Percentiles rank a stretch among this genome's conserved stretches.
phyloP scores from a whole-genome alignment of 768 basidiomycete genomes.

The Xanthoconium purpureum region DNA sequence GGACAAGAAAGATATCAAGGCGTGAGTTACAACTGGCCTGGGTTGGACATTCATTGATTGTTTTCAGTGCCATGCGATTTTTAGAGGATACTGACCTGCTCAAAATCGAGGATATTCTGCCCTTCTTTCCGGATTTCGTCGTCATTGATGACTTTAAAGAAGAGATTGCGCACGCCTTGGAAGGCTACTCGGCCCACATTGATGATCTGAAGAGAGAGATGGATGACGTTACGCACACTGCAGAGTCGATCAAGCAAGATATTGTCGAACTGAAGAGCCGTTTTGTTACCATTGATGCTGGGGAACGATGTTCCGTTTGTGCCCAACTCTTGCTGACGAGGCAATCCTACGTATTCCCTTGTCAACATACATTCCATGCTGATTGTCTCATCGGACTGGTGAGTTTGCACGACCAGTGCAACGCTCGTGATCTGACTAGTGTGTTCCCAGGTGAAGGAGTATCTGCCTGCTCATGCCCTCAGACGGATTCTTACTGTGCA shows the following conservation, averaged over 20 bases:
- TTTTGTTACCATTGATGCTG: constrained; percentile 87
- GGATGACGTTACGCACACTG: constrained; percentile 90
- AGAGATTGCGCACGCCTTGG: constrained; percentile 93
- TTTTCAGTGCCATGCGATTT: constrained; percentile 87
- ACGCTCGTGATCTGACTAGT: not conserved
- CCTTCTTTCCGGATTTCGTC: constrained; percentile 99
- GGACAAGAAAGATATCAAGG: constrained; percentile 96
- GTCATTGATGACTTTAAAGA: constrained; percentile 99
- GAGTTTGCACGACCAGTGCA: constrained; percentile 31
- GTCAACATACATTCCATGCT: constrained; percentile 96
- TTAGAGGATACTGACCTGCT: constrained; percentile 90
- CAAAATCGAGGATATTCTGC: constrained; percentile 97
- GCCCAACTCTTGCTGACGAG: constrained; percentile 71
- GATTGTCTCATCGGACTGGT: constrained; percentile 96
- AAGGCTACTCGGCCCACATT: constrained; percentile 91
- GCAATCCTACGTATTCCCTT: constrained; percentile 98
- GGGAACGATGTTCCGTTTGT: constrained; percentile 85
- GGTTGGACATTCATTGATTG: not conserved
- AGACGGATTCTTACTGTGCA: constrained; percentile 86
- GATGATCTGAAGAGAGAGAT: constrained; percentile 88
- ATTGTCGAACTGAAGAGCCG: constrained; percentile 81
- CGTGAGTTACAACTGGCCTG: constrained; percentile 52
- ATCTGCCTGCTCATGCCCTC: constrained; percentile 75
- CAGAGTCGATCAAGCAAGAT: constrained; percentile 91
- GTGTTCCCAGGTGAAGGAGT: constrained; percentile 79